These are phyloP conservation scores for Coemansia sp. DNA, from an alignment of 192 early-diverging fungal genomes.

Conservation along the genomic window DNA sequence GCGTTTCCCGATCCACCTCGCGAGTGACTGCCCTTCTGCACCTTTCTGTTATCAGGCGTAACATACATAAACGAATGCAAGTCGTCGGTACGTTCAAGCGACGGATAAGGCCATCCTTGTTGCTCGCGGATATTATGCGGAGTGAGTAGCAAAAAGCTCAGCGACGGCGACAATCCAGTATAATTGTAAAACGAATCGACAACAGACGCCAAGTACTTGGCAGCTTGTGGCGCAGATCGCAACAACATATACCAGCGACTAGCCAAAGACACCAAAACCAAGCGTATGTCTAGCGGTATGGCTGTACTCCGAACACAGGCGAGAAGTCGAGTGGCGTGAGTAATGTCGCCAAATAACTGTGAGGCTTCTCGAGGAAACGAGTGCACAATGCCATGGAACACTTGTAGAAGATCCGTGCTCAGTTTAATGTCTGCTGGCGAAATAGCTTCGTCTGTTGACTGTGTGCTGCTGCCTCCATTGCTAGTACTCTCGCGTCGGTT, in stretches of 20 bases:
- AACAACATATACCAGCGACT: constrained; percentile 28
- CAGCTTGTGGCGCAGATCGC: background rate
- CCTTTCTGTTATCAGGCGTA: background rate
- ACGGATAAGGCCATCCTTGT: constrained; percentile 21
- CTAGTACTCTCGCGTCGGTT: background rate
- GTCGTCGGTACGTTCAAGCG: background rate
- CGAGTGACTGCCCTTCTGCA: background rate
- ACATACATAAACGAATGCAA: constrained; percentile 2
- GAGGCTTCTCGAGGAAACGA: constrained; percentile 26
- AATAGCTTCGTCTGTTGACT: background rate
- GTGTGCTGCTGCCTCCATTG: background rate
- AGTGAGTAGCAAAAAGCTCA: constrained; percentile 8
- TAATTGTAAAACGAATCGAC: constrained; percentile 24
- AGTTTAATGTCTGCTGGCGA: constrained; percentile 2
- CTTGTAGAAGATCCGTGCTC: constrained; percentile 15
- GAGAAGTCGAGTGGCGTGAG: constrained; percentile 12
- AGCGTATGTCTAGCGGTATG: constrained; percentile 22
- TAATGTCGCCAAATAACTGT: background rate
- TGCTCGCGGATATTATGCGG: constrained; percentile 11
- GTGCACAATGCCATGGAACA: constrained; percentile 23
- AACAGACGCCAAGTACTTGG: constrained; percentile 8
- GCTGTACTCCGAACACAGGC: background rate
- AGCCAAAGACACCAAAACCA: constrained; percentile 15
- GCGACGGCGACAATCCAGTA: constrained; percentile 6
- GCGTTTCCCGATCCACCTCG: background rate